Base-by-base conservation (phyloP, 495 filamentous ascomycete genomes). In the Cairneyella variabilis region DNA sequence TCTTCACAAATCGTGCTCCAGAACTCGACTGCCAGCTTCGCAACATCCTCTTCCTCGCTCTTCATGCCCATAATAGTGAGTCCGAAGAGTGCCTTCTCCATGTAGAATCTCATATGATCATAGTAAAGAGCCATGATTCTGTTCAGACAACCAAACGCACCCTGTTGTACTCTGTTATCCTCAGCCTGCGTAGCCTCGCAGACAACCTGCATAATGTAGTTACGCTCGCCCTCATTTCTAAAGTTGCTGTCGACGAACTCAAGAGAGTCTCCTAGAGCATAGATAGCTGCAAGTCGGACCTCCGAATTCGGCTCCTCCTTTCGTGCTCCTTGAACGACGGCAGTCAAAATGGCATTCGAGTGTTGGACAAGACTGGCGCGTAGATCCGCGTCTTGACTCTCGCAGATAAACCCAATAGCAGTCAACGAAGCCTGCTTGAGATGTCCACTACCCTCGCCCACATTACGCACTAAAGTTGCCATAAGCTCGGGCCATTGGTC, bases 131-230 rank as follows among this genome's bases (percentile, higher is more conserved):
- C 88, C 93, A 98, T 98, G 68, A 98, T 96, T 63, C 91, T 83
- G 80, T 97, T 97, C 64, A 98, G 70, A 66, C 95, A 98, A 51
- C 92, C 93, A 64, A 95, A 98, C 12, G 95, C 89, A 53, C 89
- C 91, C 60, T 95, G 89, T 66, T 97, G 91, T 71, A 97, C 91
- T 62, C 90, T 83, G 50, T 78, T 78, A 70, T 98, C 92, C 2
- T 82, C 71, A 54, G 90, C 89, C 71, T 97, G 95, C 44, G 95
- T 97, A 48, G 95, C 95, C 75, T 98, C 93, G 71, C 93, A 98
- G 62, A 98, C 88, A 58, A 98, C 93, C 74, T 98, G 93, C 93
- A 98, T 98, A 65, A 98, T 98, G 75, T 97, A 97, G 74, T 98
- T 97, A 32, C 93, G 83, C 75, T 98, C 93, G 58, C 92, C 93